Conservation (phyloP, 2,329 filamentous ascomycete genomes). For the Fusarium albosuccineum region DNA sequence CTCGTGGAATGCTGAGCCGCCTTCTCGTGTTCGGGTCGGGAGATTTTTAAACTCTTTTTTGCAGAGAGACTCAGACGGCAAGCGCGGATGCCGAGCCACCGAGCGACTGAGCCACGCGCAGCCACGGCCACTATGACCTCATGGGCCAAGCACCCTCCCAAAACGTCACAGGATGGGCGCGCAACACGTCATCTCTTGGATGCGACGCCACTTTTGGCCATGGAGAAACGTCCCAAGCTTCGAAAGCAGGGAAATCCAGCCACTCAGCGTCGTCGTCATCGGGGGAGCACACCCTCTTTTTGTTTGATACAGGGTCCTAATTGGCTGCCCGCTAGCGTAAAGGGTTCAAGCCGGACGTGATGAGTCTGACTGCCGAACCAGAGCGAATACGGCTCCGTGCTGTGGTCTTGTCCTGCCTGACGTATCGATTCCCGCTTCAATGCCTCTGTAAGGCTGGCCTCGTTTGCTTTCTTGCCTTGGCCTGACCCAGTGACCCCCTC, state of each 20-base stretch:
- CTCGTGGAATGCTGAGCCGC: background rate
- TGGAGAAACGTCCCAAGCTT: slow-evolving; percentile 3
- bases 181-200: slow-evolving; percentile 36
- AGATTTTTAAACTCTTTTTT: slow-evolving; percentile 3
- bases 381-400: slow-evolving; percentile 18
- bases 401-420: slow-evolving; percentile 30
- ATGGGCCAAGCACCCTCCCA: slow-evolving; percentile 5
- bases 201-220: slow-evolving; percentile 11
- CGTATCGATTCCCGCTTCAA: slow-evolving; percentile 24
- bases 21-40: slow-evolving; percentile 6
- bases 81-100: background rate
- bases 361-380: slow-evolving; percentile 26
- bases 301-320: background rate
- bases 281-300: slow-evolving; percentile 20
- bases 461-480: slow-evolving; percentile 24
- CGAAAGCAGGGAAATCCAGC: slow-evolving; percentile 30
- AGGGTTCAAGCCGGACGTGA: slow-evolving; percentile 33
- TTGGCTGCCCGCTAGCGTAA: slow-evolving; percentile 26
- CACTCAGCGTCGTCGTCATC: slow-evolving; percentile 39
- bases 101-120: slow-evolving; percentile 16
- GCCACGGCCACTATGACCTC: slow-evolving; percentile 35
- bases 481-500: slow-evolving; percentile 24
- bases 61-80: too few relatives aligned
- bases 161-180: slow-evolving; percentile 31
- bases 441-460: slow-evolving; percentile 16